phyloP scores from a whole-genome alignment of 495 filamentous ascomycete species.

The Podospora fimiseda region DNA sequence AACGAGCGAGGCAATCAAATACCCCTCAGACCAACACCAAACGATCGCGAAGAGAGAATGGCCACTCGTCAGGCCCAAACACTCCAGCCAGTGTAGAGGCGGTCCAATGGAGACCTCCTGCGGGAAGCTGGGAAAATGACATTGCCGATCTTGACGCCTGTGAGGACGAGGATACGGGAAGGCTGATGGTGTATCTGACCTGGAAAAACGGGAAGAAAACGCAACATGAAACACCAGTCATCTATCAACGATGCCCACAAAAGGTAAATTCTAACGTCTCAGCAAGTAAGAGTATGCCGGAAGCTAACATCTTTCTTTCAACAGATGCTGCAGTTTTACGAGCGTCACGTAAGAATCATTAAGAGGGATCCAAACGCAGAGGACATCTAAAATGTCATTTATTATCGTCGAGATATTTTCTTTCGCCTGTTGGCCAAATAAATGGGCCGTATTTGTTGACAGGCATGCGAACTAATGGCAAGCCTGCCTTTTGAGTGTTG shows the following conservation, averaged over 20 bases:
- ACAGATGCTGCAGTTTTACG: constrained; percentile 57
- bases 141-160: constrained; percentile 51
- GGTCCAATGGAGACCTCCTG: constrained; percentile 45
- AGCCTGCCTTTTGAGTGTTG: too few relatives aligned
- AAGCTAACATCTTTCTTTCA: not conserved
- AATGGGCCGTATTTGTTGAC: too few relatives aligned
- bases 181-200: constrained; percentile 45
- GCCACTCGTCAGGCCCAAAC: constrained; percentile 29
- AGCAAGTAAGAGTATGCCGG: too few relatives aligned
- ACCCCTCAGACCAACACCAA: constrained; percentile 30
- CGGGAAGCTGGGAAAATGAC: constrained; percentile 53
- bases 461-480: too few relatives aligned
- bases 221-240: constrained; percentile 48
- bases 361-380: constrained; percentile 21
- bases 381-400: not conserved
- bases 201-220: constrained; percentile 56
- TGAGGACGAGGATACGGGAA: constrained; percentile 43
- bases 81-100: constrained; percentile 31
- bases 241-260: constrained; percentile 55
- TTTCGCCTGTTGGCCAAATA: too few relatives aligned
- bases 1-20: constrained; percentile 37
- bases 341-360: constrained; percentile 49
- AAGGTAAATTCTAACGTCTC: constrained; percentile 39
- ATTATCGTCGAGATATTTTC: too few relatives aligned
- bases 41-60: constrained; percentile 30